phyloP scores from a whole-genome alignment of 352 stramenopile species.

The Phytophthora sojae region DNA sequence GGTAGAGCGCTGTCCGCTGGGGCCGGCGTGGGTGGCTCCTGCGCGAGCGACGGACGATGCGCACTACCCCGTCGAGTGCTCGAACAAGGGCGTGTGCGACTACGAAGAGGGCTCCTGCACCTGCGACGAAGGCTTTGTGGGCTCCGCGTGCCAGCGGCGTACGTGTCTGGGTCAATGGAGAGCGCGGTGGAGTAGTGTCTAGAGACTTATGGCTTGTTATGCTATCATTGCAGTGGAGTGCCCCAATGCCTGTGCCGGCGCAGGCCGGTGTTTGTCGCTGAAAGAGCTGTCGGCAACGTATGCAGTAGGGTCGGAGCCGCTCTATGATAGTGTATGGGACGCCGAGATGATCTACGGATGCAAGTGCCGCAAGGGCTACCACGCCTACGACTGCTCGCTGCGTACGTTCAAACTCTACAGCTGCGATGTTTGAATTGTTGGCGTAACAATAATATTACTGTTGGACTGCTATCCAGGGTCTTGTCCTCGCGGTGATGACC shows the following conservation, averaged over 20 bases:
- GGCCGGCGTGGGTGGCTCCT: conserved; percentile 65
- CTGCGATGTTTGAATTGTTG: not conserved
- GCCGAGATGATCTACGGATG: conserved; percentile 89
- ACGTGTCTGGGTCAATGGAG: conserved; percentile 12
- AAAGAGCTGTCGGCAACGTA: conserved; percentile 56
- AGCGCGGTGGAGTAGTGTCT: not conserved
- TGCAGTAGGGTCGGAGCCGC: conserved; percentile 53
- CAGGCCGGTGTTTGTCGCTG: conserved; percentile 75
- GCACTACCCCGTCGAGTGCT: conserved; percentile 79
- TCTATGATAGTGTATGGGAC: conserved; percentile 71
- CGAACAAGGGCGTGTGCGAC: conserved; percentile 78
- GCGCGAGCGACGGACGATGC: conserved; percentile 59
- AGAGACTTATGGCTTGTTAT: not conserved
- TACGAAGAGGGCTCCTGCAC: conserved; percentile 53
- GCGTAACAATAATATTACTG: not conserved
- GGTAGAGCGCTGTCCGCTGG: conserved; percentile 55
- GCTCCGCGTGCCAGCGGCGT: conserved; percentile 74
- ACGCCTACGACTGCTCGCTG: conserved; percentile 87
- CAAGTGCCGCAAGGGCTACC: conserved; percentile 82
- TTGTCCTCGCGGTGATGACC: conserved; percentile 90
- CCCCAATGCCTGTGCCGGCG: conserved; percentile 44
- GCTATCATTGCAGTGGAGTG: conserved; percentile 54
- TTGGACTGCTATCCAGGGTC: conserved; percentile 39
- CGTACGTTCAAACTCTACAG: conserved; percentile 25
- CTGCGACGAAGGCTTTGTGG: conserved; percentile 77